Evolutionary conservation across 352 stramenopile species (phyloP).

Genomic region (Phytophthora sojae): DNA sequence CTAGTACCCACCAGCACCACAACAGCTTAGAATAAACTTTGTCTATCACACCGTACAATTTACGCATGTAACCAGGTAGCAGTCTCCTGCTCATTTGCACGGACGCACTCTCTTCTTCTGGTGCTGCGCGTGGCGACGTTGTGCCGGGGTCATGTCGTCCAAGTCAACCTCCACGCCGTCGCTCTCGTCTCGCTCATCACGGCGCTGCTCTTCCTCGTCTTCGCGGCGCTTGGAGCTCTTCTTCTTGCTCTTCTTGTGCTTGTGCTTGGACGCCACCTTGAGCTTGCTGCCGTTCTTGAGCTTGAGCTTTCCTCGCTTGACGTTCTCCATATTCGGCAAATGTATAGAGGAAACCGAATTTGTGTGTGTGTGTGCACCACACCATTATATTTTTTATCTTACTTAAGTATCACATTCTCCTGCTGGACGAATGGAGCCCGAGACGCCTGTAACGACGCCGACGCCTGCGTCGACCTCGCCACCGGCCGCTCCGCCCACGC

Average conservation of each 20-base stretch:
- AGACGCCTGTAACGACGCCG: background rate
- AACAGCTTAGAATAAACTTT: slow-evolving; percentile 5
- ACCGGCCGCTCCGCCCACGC: background rate
- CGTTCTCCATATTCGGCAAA: slow-evolving; percentile 62
- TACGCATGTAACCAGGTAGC: too few species aligned
- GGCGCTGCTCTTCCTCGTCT: slow-evolving; percentile 27
- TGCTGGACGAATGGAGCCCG: slow-evolving; percentile 30
- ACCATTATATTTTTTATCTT: background rate
- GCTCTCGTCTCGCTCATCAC: slow-evolving; percentile 23
- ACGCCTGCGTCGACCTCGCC: background rate
- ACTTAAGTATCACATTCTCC: background rate
- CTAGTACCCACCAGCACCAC: slow-evolving; percentile 31
- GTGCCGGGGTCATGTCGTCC: slow-evolving; percentile 75
- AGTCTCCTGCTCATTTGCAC: background rate
- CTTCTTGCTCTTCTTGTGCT: slow-evolving; percentile 70
- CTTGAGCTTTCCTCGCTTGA: slow-evolving; percentile 87
- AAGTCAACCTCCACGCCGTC: slow-evolving; percentile 38
- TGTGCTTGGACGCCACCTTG: slow-evolving; percentile 61
- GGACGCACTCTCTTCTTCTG: slow-evolving; percentile 79
- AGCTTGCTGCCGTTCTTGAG: slow-evolving; percentile 74
- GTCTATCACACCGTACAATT: background rate
- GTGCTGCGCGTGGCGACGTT: slow-evolving; percentile 81
- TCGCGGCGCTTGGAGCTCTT: slow-evolving; percentile 51
- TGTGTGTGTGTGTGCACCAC: slow-evolving; percentile 13
- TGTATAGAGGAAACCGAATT: too few species aligned